Conservation (phyloP, 495 filamentous ascomycete genomes). For the Penicillium ucsense region DNA sequence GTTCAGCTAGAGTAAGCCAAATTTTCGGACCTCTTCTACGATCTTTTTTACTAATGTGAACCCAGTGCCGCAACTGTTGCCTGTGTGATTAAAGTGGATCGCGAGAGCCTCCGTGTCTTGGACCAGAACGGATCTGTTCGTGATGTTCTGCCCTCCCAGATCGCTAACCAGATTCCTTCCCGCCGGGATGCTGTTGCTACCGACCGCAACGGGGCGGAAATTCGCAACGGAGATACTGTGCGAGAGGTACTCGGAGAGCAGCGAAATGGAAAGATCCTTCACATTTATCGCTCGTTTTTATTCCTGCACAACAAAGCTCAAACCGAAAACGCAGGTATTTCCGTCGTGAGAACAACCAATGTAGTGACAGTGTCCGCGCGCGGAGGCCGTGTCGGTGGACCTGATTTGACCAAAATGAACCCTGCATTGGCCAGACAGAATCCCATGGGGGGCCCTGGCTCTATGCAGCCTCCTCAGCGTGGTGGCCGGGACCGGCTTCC, state of each 20-base stretch:
- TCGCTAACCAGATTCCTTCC: constrained; percentile 73
- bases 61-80: constrained; percentile 71
- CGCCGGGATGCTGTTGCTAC: constrained; percentile 80
- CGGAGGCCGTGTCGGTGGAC: constrained; percentile 61
- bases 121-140: constrained; percentile 82
- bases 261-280: constrained; percentile 76
- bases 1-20: constrained; percentile 76
- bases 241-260: constrained; percentile 82
- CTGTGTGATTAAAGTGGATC: constrained; percentile 89
- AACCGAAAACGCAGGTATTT: constrained; percentile 80
- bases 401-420: constrained; percentile 88
- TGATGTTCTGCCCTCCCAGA: constrained; percentile 78
- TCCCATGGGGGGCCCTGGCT: constrained; percentile 23
- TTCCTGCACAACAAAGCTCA: constrained; percentile 80
- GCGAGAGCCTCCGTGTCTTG: constrained; percentile 79
- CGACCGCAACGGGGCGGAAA: constrained; percentile 87
- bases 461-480: constrained; percentile 69
- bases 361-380: constrained; percentile 86
- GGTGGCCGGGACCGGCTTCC: constrained; percentile 82
- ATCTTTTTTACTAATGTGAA: constrained; percentile 20
- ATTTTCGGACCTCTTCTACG: too few relatives aligned
- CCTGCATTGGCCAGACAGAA: constrained; percentile 61
- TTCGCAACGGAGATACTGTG: constrained; percentile 81
- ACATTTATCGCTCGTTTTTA: constrained; percentile 81
- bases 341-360: constrained; percentile 76